Evolutionary conservation across 257 asterid genomes (phyloP), one percentile per base, ranked within the genome.

Genomic region (Rehmannia glutinosa): DNA sequence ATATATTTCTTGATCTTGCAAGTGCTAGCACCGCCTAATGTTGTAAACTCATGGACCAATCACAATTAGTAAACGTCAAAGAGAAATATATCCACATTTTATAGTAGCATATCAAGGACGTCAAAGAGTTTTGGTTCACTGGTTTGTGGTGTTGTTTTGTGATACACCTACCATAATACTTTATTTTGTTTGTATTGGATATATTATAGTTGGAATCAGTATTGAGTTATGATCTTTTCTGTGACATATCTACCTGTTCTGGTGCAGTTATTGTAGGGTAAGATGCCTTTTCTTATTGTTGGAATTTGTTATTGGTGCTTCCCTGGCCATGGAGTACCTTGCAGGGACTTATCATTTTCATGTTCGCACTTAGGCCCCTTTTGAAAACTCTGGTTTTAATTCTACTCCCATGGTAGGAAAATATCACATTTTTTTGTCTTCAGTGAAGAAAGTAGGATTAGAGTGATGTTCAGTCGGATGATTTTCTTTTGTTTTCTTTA

Each of bases 1-100:
- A 15, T 56, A 49, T 8, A 23, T 69, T 60, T 63, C 25, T 33
- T 76, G 56, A 8, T 54, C 38, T 27, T 75, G 46, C 55, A 46
- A 43, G 27, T 11, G 61, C 50, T 56, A 16, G 30, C 56, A 49
- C 19, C 55, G 15, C 47, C 41, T 50, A 41, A 61, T 70, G 30
- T 39, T 45, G 45, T 45, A 16, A 52, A 15, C 2, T 50, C 71
- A 32, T 69, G 51, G 38, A 55, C 17, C 35, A 66, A 53, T 63
- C 35, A 33, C 19, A 25, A 39, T 21, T 47, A 17, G 50, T 28
- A 10, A 20, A 45, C 28, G 25, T 36, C 17, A 28, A 23, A 68
- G 13, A 13, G 12, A 51, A 42, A 51, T 30, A 20, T n/a, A n/a
- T 38, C 12, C 28, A 16, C 51, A 10, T 12, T 35, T 46, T 69